A percentile compares a stretch with the other conserved stretches of the same genome.
Conservation (phyloP, 352 stramenopile species). For the Thraustotheca clavata region DNA sequence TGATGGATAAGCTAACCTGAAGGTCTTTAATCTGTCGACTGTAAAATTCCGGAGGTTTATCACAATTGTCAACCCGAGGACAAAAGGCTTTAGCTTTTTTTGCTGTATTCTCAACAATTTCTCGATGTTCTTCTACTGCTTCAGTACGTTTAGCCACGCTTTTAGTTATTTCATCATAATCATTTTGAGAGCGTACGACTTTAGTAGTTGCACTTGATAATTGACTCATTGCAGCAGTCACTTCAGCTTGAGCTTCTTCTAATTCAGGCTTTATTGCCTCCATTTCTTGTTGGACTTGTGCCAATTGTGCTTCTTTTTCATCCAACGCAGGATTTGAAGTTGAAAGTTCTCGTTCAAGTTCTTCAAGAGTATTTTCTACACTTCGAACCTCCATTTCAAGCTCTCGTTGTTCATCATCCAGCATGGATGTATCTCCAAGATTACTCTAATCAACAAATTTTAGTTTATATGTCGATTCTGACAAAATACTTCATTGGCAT, state of each 20-base stretch:
- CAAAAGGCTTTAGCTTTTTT: conserved; percentile 5
- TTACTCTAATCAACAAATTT: not conserved
- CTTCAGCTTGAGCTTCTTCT: conserved; percentile 43
- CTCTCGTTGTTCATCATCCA: conserved; percentile 59
- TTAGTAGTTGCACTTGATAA: not conserved
- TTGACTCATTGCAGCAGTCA: conserved; percentile 22
- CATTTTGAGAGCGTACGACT: not conserved
- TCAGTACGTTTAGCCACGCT: not conserved
- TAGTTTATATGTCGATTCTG: not conserved
- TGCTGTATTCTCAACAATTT: not conserved
- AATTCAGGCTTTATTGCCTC: conserved; percentile 40
- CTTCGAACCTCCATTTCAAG: conserved; percentile 38
- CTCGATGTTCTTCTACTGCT: conserved; percentile 1
- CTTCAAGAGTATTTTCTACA: conserved; percentile 33
- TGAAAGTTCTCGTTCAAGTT: conserved; percentile 47
- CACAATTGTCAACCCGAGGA: not conserved
- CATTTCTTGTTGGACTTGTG: conserved; percentile 35
- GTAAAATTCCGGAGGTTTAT: conserved; percentile 65
- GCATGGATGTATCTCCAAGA: conserved; percentile 45
- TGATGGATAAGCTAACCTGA: conserved; percentile 24
- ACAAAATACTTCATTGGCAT: not conserved
- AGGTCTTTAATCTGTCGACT: conserved; percentile 71
- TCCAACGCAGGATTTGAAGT: conserved; percentile 66
- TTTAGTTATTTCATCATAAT: not conserved
- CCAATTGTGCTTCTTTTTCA: conserved; percentile 42